Conservation (phyloP, 1,284 basidiomycete species). For the Cystobasidium slooffiae region DNA sequence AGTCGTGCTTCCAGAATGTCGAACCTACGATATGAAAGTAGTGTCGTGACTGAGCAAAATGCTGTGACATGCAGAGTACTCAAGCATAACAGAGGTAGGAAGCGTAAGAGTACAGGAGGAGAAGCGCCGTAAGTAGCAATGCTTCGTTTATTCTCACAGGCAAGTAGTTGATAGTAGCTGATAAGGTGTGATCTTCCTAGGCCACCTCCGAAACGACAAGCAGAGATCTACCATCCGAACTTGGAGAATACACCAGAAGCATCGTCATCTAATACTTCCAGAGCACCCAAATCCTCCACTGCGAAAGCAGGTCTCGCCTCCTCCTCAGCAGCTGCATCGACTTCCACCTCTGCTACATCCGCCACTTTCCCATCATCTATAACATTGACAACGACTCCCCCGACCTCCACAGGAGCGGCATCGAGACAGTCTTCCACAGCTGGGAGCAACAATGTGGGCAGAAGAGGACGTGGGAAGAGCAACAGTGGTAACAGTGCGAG, state of each 20-base stretch:
- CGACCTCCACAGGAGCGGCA: no score
- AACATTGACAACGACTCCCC: no score
- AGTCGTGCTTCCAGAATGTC: background rate
- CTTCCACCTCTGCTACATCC: no score
- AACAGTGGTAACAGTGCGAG: background rate
- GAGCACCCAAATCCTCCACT: background rate
- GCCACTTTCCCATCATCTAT: no score
- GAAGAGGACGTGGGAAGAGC: no score
- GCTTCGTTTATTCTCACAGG: no score
- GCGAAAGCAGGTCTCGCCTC: no score
- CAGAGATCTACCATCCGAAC: conserved; percentile 17
- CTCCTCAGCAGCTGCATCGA: no score
- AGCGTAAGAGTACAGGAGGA: conserved; percentile 24
- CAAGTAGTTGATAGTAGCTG: background rate
- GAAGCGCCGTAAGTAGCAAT: conserved; percentile 17
- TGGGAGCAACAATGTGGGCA: no score
- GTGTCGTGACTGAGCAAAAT: background rate
- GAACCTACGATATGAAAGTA: background rate
- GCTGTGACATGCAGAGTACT: conserved; percentile 25
- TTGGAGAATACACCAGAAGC: conserved; percentile 8
- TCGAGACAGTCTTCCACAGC: no score
- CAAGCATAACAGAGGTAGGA: conserved; percentile 40
- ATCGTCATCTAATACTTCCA: background rate
- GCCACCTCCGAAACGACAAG: conserved; percentile 19
- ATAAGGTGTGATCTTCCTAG: background rate